A percentile compares a stretch with the other conserved stretches of the same genome.
phyloP scores from a whole-genome alignment of 2,329 filamentous ascomycete genomes.

The Mycocentrospora acerina region DNA sequence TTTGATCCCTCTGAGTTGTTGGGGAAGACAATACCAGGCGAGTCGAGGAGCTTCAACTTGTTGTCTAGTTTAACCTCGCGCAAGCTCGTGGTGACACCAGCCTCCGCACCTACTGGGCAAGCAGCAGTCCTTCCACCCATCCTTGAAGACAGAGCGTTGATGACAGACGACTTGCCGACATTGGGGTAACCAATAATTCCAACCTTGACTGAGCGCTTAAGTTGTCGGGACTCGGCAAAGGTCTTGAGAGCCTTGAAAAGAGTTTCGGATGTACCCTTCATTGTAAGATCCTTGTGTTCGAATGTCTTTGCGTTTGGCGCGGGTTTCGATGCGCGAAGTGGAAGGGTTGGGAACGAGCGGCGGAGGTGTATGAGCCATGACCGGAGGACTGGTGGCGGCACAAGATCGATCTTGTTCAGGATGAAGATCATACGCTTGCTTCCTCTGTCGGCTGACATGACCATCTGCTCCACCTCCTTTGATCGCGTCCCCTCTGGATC shows the following conservation, averaged over 20 bases:
- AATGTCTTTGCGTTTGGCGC: conserved; percentile 87
- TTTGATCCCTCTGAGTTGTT: conserved; percentile 54
- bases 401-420: conserved; percentile 92
- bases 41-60: conserved; percentile 91
- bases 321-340: conserved; percentile 78
- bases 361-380: conserved; percentile 83
- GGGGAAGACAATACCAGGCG: conserved; percentile 92
- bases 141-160: conserved; percentile 84
- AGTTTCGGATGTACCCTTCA: conserved; percentile 79
- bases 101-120: conserved; percentile 87
- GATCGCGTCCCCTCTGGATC: conserved; percentile 90
- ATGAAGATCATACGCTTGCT: conserved; percentile 88
- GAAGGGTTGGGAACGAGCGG: conserved; percentile 87
- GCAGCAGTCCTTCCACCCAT: conserved; percentile 69
- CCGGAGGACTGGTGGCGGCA: conserved; percentile 79
- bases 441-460: conserved; percentile 83
- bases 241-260: conserved; percentile 89
- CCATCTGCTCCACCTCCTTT: conserved; percentile 83
- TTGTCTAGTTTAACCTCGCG: conserved; percentile 91
- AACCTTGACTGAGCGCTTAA: conserved; percentile 87
- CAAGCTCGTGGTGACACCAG: conserved; percentile 85
- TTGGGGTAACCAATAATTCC: conserved; percentile 96
- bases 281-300: conserved; percentile 86
- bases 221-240: conserved; percentile 76
- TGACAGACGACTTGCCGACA: conserved; percentile 94